Conservation (phyloP, 2,329 filamentous ascomycete species). For the Esteya vermicola region DNA sequence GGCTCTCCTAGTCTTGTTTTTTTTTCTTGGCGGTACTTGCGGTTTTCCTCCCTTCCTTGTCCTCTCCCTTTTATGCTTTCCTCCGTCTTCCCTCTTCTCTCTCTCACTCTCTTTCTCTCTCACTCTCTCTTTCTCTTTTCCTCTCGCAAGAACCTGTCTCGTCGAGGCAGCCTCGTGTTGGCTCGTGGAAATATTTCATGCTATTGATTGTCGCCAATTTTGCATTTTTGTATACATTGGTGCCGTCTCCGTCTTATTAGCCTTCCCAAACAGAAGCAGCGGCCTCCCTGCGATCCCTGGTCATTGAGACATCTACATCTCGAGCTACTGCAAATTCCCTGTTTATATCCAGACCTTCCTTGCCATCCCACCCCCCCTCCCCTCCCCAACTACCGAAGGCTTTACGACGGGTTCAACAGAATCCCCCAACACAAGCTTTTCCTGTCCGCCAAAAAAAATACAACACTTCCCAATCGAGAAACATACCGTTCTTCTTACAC, state of each 20-base stretch:
- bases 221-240: no score
- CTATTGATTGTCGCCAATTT: no score
- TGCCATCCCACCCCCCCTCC: not conserved
- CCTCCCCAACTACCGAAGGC: not conserved
- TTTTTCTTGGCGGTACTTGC: not conserved
- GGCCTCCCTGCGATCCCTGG: no score
- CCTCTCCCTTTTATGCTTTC: not conserved
- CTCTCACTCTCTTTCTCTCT: no score
- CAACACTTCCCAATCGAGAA: not conserved
- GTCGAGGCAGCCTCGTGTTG: no score
- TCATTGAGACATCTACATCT: not conserved
- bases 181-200: no score
- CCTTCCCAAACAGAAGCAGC: no score
- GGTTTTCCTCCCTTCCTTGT: not conserved
- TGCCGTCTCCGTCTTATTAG: no score
- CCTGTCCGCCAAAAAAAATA: not conserved
- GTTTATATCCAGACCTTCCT: not conserved
- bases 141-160: no score
- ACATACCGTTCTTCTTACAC: not conserved
- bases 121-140: no score
- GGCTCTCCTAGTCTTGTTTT: not conserved
- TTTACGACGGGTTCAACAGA: constrained; percentile 6
- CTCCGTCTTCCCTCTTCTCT: no score
- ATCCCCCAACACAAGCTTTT: not conserved
- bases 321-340: not conserved